Percentiles rank a stretch among this genome's conserved stretches.
These are phyloP conservation scores for Quercus berberidifolia DNA, from an alignment of 306 rosid species.

Conservation along the genomic window DNA sequence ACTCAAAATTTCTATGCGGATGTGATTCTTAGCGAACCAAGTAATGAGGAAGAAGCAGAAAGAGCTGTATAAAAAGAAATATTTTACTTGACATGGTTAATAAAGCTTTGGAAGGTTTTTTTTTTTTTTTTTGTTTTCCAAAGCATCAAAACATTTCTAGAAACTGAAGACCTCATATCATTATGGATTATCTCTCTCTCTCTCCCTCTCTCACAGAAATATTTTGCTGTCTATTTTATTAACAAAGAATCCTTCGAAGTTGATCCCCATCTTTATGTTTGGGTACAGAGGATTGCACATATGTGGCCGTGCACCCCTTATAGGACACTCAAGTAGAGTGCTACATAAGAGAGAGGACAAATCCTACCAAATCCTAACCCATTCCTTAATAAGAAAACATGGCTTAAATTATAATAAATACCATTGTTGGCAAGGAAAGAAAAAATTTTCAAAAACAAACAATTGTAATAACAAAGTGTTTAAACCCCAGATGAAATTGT, in stretches of 20 bases:
- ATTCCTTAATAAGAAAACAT: not conserved
- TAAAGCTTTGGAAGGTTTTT: not conserved
- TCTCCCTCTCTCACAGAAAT: not conserved
- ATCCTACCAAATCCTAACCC: not conserved
- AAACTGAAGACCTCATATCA: not conserved
- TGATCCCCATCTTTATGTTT: too few relatives aligned
- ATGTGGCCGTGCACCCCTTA: too few relatives aligned
- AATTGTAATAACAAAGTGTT: not conserved
- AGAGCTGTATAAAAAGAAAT: not conserved
- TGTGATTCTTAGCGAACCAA: not conserved
- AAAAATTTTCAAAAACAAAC: not conserved
- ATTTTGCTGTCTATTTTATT: not conserved
- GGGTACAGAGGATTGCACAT: too few relatives aligned
- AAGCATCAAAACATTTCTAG: not conserved
- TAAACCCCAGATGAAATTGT: not conserved
- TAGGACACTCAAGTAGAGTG: not conserved
- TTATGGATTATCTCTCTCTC: not conserved
- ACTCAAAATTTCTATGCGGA: not conserved
- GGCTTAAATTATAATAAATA: not conserved
- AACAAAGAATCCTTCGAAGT: not conserved
- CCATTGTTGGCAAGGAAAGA: not conserved
- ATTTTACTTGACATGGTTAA: not conserved
- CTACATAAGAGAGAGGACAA: not conserved
- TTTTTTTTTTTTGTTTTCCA: too few relatives aligned
- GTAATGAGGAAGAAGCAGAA: not conserved